These are phyloP conservation scores for Wilcoxina mikolae DNA, from an alignment of 495 filamentous ascomycete species.

Conservation along the genomic window DNA sequence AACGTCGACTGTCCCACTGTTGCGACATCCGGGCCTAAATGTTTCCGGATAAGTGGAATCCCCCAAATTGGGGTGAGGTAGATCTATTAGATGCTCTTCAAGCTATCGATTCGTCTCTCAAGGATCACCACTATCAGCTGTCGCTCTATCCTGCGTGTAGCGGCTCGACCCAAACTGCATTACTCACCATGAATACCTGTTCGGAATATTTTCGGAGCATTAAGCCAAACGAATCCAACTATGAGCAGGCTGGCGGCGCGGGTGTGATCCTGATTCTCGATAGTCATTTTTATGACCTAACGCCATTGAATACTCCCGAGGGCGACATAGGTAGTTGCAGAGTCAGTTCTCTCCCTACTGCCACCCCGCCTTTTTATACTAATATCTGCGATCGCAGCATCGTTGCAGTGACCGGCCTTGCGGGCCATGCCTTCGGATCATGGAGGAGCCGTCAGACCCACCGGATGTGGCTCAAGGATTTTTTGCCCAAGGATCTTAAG, in stretches of 20 bases:
- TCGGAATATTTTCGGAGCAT: conserved; percentile 1
- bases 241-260: neutral
- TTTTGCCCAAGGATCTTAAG: conserved; percentile 24
- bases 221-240: neutral
- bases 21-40: too few relatives aligned
- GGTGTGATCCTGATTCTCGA: neutral
- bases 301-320: conserved; percentile 6
- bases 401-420: conserved; percentile 27
- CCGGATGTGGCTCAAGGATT: conserved; percentile 30
- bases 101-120: neutral
- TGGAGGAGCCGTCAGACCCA: conserved; percentile 22
- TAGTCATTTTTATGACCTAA: conserved; percentile 6
- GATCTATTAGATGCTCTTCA: neutral
- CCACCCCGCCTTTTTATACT: neutral
- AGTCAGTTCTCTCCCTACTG: conserved; percentile 2
- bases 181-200: neutral
- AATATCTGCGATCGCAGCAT: conserved; percentile 11
- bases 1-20: too few relatives aligned
- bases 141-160: conserved; percentile 9
- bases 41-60: neutral
- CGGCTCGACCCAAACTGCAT: conserved; percentile 6
- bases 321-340: conserved; percentile 1
- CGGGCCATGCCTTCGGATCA: conserved; percentile 27
- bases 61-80: neutral
- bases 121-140: neutral